phyloP scores from a whole-genome alignment of 108 stramenopile species.

The Halocafeteria seosinensis region DNA sequence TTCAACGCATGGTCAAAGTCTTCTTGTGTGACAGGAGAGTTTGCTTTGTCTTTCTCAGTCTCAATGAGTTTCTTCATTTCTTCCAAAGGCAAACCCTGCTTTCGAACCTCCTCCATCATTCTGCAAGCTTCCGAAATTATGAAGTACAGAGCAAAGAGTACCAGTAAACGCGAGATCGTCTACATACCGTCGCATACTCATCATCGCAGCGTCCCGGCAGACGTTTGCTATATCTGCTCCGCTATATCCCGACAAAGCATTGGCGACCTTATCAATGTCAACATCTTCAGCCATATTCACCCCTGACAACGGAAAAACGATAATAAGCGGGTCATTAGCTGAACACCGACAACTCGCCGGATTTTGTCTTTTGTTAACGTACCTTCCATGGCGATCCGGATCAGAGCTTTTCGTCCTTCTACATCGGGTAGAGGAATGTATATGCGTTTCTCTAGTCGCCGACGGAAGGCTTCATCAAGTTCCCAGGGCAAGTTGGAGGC shows the following conservation, averaged over 20 bases:
- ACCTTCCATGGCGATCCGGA: slow-evolving; percentile 30
- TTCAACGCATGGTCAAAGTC: slow-evolving; percentile 18
- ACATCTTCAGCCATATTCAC: slow-evolving; percentile 29
- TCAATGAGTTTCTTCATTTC: slow-evolving; percentile 20
- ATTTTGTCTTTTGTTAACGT: slow-evolving; percentile 41
- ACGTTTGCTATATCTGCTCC: slow-evolving; percentile 46
- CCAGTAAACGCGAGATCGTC: slow-evolving; percentile 47
- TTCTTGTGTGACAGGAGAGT: slow-evolving; percentile 24
- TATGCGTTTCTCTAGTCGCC: slow-evolving; percentile 73
- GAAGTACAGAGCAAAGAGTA: slow-evolving; percentile 58
- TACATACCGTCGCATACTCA: slow-evolving; percentile 45
- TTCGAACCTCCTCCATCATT: slow-evolving; percentile 33
- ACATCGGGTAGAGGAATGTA: slow-evolving; percentile 68
- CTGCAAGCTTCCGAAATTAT: slow-evolving; percentile 66
- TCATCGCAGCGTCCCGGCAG: slow-evolving; percentile 44
- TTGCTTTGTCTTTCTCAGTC: not conserved
- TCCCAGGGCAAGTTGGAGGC: slow-evolving; percentile 85
- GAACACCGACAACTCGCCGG: slow-evolving; percentile 65
- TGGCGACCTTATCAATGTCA: slow-evolving; percentile 29
- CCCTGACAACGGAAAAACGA: slow-evolving; percentile 62
- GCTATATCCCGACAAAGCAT: slow-evolving; percentile 25
- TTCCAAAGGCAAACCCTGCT: slow-evolving; percentile 25
- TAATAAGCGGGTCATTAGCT: slow-evolving; percentile 63
- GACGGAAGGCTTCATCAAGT: slow-evolving; percentile 57
- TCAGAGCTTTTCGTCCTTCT: slow-evolving; percentile 40